Conservation (phyloP, 2,329 filamentous ascomycete genomes). For the Moelleriella libera region DNA sequence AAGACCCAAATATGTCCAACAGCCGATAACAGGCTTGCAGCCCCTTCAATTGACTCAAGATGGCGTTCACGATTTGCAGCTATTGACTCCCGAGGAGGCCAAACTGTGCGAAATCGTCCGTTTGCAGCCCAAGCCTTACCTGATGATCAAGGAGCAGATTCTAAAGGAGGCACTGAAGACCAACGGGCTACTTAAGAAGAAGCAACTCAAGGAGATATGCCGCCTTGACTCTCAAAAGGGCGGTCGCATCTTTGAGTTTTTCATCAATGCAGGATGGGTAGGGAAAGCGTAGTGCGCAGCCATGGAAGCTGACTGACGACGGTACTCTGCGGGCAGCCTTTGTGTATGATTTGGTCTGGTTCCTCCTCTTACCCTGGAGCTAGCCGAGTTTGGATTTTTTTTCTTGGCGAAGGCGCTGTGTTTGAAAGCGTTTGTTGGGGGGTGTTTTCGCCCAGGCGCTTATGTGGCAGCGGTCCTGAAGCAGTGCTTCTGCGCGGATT, state of each 20-base stretch:
- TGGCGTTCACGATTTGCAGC: constrained; percentile 67
- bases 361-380: no score
- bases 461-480: no score
- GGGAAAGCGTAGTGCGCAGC: constrained; percentile 48
- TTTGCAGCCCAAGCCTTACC: constrained; percentile 84
- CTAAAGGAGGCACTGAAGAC: constrained; percentile 80
- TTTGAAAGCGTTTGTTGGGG: no score
- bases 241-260: constrained; percentile 82
- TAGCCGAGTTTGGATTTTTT: no score
- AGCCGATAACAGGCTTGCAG: constrained; percentile 44
- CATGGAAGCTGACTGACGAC: no score
- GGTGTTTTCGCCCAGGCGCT: no score
- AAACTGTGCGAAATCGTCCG: constrained; percentile 76
- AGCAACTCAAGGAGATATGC: constrained; percentile 78
- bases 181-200: constrained; percentile 84
- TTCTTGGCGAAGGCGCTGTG: no score
- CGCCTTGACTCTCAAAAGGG: constrained; percentile 74
- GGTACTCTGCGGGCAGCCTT: constrained; percentile 1
- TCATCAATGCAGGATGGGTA: constrained; percentile 86
- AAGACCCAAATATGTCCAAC: constrained; percentile 37
- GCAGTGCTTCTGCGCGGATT: no score
- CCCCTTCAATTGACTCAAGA: constrained; percentile 60
- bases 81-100: constrained; percentile 70
- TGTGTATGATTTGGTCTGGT: background rate
- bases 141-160: constrained; percentile 89